Percentiles rank a stretch among this genome's conserved stretches.
Evolutionary conservation across 345 rosid species (phyloP).

Genomic region (Capsella bursapastoris): DNA sequence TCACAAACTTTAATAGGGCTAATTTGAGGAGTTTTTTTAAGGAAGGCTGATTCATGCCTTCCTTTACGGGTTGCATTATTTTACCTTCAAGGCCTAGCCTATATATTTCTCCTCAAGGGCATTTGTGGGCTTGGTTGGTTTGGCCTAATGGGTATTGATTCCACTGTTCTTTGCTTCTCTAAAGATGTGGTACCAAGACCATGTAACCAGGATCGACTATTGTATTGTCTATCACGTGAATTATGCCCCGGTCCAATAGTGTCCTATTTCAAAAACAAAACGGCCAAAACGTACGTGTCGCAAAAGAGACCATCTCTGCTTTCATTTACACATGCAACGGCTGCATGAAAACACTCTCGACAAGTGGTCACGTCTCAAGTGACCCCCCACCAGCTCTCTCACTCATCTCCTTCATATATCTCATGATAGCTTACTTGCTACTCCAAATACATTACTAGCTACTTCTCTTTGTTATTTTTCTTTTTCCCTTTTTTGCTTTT

Average conservation of each 20-base stretch:
- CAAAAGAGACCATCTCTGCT: conserved; percentile 14
- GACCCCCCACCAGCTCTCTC: conserved; percentile 16
- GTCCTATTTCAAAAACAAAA: conserved; percentile 11
- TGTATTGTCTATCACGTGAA: background rate
- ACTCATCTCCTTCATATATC: conserved; percentile 20
- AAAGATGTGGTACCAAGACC: background rate
- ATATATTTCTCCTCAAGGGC: background rate
- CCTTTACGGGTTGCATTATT: no score
- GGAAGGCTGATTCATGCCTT: no score
- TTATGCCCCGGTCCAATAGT: background rate
- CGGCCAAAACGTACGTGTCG: conserved; percentile 26
- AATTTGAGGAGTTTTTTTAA: no score
- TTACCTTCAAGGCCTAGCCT: background rate
- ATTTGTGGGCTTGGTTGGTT: background rate
- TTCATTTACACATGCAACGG: conserved; percentile 35
- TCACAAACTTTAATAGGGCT: no score
- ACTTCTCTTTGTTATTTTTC: background rate
- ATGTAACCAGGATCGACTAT: background rate
- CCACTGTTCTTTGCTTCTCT: background rate
- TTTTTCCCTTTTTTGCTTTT: conserved; percentile 3
- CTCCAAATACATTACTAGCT: conserved; percentile 16
- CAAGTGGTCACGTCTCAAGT: conserved; percentile 18
- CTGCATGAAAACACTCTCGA: conserved; percentile 39
- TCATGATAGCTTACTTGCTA: background rate
- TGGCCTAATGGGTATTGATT: background rate